Evolutionary conservation across 2,329 filamentous ascomycete genomes (phyloP).

Genomic region (Hirsutella minnesotensis): DNA sequence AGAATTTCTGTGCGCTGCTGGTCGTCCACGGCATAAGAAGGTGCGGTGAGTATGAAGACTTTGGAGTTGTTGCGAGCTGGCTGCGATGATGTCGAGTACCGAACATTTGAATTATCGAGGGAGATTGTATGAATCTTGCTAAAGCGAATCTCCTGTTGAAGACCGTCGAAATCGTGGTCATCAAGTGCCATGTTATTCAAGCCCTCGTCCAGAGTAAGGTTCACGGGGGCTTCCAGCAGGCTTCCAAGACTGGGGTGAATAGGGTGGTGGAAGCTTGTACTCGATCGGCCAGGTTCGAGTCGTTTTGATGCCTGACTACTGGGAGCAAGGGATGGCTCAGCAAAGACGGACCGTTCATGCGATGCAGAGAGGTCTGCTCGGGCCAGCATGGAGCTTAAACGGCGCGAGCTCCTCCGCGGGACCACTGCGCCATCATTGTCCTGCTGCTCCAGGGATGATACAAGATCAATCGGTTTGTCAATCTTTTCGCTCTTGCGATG

Average conservation of each 20-base stretch:
- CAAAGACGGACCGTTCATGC: conserved; percentile 70
- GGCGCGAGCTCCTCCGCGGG: conserved; percentile 51
- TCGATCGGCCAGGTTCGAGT: conserved; percentile 38
- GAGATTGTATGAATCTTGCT: conserved; percentile 58
- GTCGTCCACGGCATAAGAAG: conserved; percentile 41
- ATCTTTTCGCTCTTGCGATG: conserved; percentile 38
- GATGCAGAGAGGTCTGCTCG: conserved; percentile 77
- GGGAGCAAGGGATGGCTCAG: conserved; percentile 44
- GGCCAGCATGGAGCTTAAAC: conserved; percentile 84
- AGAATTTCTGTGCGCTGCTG: conserved; percentile 43
- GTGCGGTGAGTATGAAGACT: conserved; percentile 56
- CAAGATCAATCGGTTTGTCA: conserved; percentile 48
- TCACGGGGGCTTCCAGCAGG: conserved; percentile 56
- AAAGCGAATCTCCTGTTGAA: conserved; percentile 61
- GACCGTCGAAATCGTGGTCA: conserved; percentile 58
- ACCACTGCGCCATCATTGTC: conserved; percentile 44
- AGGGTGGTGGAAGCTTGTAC: conserved; percentile 30
- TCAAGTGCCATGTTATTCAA: conserved; percentile 63
- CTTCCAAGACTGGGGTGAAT: conserved; percentile 44
- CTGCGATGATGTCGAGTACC: conserved; percentile 43
- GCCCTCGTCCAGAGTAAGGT: conserved; percentile 58
- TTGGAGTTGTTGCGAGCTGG: conserved; percentile 43
- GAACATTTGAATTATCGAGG: conserved; percentile 47
- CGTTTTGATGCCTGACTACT: conserved; percentile 40
- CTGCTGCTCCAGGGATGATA: conserved; percentile 55